phyloP scores from a whole-genome alignment of 148 eudicot species.

The Cornus controversa region DNA sequence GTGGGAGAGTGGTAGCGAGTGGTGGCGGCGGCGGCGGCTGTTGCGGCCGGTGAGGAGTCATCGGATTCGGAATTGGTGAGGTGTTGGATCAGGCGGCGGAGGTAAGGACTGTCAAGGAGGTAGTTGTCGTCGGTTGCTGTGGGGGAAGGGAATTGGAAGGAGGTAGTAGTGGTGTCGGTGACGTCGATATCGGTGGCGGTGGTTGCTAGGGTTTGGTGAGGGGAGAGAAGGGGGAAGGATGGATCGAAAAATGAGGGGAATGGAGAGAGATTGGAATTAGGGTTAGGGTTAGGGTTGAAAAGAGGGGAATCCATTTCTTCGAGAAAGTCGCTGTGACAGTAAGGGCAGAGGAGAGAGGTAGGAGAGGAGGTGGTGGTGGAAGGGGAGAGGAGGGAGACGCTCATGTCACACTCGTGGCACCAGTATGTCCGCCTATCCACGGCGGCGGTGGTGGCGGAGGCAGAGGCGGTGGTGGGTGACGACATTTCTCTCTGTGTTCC shows the following conservation, averaged over 20 bases:
- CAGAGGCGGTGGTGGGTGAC: conserved; percentile 17
- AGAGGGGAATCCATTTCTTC: conserved; percentile 25
- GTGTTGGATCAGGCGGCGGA: conserved; percentile 34
- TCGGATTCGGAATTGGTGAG: conserved; percentile 16
- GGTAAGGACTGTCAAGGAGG: conserved; percentile 37
- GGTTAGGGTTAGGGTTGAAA: conserved; percentile 5
- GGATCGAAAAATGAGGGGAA: background rate
- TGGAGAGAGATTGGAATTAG: background rate
- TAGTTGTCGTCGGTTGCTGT: conserved; percentile 24
- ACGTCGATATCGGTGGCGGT: background rate
- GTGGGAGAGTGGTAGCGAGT: conserved; percentile 12
- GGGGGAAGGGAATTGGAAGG: conserved; percentile 9
- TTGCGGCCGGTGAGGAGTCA: conserved; percentile 1
- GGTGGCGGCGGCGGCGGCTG: background rate
- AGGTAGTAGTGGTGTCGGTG: background rate
- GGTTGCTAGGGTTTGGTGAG: background rate
- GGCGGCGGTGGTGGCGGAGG: conserved; percentile 17
- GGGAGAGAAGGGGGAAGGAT: background rate
- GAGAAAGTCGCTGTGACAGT: conserved; percentile 33
- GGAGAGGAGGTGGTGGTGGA: conserved; percentile 16
- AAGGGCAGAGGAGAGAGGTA: conserved; percentile 36
- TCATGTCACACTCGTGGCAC: conserved; percentile 48
- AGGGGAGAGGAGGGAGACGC: conserved; percentile 35
- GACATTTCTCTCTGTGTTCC: conserved; percentile 6
- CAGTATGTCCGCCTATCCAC: conserved; percentile 27